Evolutionary conservation across 2,329 filamentous ascomycete species (phyloP).

Genomic region (Lachnellula arida): DNA sequence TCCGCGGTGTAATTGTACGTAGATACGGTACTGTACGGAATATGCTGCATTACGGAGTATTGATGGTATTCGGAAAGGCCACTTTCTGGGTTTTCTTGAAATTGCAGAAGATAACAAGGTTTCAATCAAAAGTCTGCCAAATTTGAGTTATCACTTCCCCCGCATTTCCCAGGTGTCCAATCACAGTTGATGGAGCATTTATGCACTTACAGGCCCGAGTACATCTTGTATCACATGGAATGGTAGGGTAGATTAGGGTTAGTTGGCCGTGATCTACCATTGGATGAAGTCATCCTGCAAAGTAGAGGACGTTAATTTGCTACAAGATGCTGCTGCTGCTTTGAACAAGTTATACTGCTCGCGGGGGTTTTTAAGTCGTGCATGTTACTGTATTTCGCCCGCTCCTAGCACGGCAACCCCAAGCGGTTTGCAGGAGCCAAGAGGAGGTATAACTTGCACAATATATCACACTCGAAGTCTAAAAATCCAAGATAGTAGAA

Average conservation of each 20-base stretch:
- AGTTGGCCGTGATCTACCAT: not conserved
- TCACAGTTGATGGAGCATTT: not conserved
- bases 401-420: no score
- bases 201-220: not conserved
- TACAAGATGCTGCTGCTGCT: not conserved
- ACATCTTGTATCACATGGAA: not conserved
- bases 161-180: slow-evolving; percentile 2
- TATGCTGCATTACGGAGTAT: not conserved
- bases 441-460: no score
- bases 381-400: not conserved
- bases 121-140: not conserved
- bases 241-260: not conserved
- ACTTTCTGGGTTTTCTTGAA: not conserved
- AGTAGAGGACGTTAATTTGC: not conserved
- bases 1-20: no score
- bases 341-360: not conserved
- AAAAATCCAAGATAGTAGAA: no score
- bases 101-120: not conserved
- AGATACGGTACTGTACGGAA: no score
- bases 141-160: slow-evolving; percentile 1
- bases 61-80: not conserved
- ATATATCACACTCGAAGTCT: no score
- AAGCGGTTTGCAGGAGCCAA: no score
- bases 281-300: not conserved
- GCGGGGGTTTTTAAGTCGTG: not conserved